phyloP scores from a whole-genome alignment of 1,284 basidiomycete genomes.

The Ustilago trichophora region DNA sequence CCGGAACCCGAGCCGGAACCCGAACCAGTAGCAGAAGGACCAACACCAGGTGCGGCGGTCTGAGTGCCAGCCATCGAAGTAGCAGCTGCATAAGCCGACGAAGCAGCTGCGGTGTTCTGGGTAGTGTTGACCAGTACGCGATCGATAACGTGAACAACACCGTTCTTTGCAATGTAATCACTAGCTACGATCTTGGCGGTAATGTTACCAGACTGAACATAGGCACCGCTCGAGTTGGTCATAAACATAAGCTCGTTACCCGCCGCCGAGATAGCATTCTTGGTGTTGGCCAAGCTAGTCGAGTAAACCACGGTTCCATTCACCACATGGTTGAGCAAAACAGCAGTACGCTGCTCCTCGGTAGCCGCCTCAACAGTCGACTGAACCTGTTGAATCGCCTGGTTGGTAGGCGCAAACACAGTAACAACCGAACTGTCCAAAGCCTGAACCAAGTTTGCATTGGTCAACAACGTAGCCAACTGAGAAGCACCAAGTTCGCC shows the following conservation, averaged over 20 bases:
- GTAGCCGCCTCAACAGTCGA: slow-evolving; percentile 70
- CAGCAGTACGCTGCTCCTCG: slow-evolving; percentile 71
- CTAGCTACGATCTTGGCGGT: slow-evolving; percentile 73
- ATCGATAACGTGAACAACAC: slow-evolving; percentile 77
- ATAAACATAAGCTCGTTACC: slow-evolving; percentile 73
- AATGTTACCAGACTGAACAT: slow-evolving; percentile 72
- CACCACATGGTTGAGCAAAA: slow-evolving; percentile 70
- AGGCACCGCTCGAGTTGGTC: slow-evolving; percentile 74
- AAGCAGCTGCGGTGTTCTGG: slow-evolving; percentile 71
- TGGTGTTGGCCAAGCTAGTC: slow-evolving; percentile 54
- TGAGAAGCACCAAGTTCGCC: slow-evolving; percentile 50
- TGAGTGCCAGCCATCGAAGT: slow-evolving; percentile 23
- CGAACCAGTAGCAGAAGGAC: slow-evolving; percentile 70
- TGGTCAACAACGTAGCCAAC: slow-evolving; percentile 66
- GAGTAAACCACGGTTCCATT: slow-evolving; percentile 78
- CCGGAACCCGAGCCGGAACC: slow-evolving; percentile 66
- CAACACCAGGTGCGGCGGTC: too few species aligned
- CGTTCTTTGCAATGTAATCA: slow-evolving; percentile 76
- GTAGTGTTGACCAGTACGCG: slow-evolving; percentile 73
- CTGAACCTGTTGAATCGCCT: slow-evolving; percentile 67
- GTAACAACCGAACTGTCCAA: slow-evolving; percentile 71
- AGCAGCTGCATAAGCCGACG: slow-evolving; percentile 68
- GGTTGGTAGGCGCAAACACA: slow-evolving; percentile 73
- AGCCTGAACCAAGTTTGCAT: slow-evolving; percentile 68
- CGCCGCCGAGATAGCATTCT: slow-evolving; percentile 71